Evolutionary conservation across 352 stramenopile species (phyloP).

Genomic region (Phytopythium helicoides): DNA sequence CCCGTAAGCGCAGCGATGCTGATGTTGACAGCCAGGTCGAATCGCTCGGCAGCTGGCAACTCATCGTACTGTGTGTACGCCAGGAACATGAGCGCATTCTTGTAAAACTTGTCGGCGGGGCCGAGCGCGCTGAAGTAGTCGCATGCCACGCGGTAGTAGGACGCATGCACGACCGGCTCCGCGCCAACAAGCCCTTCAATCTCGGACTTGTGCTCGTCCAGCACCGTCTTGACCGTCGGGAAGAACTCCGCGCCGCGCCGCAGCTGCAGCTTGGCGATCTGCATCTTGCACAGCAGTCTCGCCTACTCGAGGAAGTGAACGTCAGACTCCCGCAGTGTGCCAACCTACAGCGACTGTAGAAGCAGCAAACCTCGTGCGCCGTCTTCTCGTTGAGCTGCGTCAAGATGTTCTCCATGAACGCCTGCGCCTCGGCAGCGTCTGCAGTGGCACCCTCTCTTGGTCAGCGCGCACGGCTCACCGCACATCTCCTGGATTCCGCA

Average conservation of each 20-base stretch:
- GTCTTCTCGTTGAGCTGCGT: constrained; percentile 59
- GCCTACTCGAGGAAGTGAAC: constrained; percentile 15
- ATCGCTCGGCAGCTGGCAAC: constrained; percentile 77
- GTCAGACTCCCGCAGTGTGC: not conserved
- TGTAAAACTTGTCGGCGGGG: constrained; percentile 96
- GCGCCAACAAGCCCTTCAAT: constrained; percentile 81
- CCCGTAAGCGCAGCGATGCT: constrained; percentile 95
- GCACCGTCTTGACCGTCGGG: constrained; percentile 56
- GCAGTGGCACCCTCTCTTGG: not conserved
- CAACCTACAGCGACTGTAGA: not conserved
- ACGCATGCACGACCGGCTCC: constrained; percentile 91
- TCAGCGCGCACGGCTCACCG: constrained; percentile 11
- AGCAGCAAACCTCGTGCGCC: constrained; percentile 31
- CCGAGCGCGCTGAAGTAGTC: constrained; percentile 91
- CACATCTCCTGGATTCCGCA: not conserved
- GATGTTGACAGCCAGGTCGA: constrained; percentile 92
- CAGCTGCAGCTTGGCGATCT: constrained; percentile 74
- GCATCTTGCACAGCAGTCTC: constrained; percentile 71
- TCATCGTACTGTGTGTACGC: constrained; percentile 94
- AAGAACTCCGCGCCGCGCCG: constrained; percentile 53
- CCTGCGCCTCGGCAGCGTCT: constrained; percentile 64
- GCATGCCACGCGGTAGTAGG: constrained; percentile 92
- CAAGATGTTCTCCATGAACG: constrained; percentile 68
- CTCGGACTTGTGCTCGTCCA: constrained; percentile 73
- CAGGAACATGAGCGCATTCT: constrained; percentile 95